phyloP scores from a whole-genome alignment of 768 basidiomycete species.

The Termitomyces sp. region DNA sequence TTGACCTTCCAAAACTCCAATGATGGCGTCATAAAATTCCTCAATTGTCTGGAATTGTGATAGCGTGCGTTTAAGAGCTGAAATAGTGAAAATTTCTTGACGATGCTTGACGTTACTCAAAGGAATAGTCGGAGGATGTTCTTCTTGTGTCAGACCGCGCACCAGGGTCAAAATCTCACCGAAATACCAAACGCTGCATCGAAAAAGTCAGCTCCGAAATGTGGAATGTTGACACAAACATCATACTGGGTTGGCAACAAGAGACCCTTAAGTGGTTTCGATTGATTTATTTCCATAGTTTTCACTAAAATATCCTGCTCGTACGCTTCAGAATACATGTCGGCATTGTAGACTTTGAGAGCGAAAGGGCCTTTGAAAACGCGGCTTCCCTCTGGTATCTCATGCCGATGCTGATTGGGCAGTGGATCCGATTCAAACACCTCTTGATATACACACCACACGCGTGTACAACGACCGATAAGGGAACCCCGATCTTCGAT shows the following conservation, averaged over 20 bases:
- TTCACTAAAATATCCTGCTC: not conserved
- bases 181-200: not conserved
- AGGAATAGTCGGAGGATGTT: not conserved
- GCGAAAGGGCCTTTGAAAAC: not conserved
- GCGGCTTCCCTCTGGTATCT: not conserved
- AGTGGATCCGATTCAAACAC: not conserved
- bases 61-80: not conserved
- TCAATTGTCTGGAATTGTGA: not conserved
- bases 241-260: not conserved
- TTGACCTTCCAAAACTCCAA: not conserved
- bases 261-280: not conserved
- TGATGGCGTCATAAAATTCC: not conserved
- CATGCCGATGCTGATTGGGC: not conserved
- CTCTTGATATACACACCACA: not conserved
- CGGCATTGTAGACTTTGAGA: not conserved
- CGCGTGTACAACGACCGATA: not conserved
- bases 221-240: not conserved
- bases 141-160: not conserved
- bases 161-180: not conserved
- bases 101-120: not conserved
- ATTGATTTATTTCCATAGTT: not conserved
- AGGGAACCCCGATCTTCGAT: not conserved
- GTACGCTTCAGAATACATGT: not conserved
- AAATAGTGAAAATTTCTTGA: not conserved
- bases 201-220: not conserved